Percentiles rank a stretch among this genome's conserved stretches.
Evolutionary conservation across 768 basidiomycete genomes (phyloP).

Genomic region (Mycena kentingensis): DNA sequence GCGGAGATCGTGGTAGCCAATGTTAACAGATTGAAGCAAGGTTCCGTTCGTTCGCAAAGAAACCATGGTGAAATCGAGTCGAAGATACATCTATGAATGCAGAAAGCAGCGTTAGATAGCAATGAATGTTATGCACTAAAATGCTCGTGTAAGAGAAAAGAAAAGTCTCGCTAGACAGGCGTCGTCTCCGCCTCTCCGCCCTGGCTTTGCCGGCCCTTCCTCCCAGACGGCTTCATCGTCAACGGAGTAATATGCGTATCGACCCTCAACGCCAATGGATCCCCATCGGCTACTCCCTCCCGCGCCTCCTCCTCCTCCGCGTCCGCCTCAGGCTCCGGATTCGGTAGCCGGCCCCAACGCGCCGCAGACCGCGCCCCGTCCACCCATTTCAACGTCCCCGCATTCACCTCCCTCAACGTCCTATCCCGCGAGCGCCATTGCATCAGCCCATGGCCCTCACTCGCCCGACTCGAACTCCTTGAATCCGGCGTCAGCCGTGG

Average conservation of each 20-base stretch:
- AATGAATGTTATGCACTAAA: conserved; percentile 15
- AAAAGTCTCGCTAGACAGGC: conserved; percentile 36
- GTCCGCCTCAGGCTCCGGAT: too few relatives aligned
- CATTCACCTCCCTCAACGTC: conserved; percentile 61
- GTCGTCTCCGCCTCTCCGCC: conserved; percentile 40
- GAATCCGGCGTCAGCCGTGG: conserved; percentile 29
- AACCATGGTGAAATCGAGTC: background rate
- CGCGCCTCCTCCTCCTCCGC: conserved; percentile 47
- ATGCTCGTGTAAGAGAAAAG: conserved; percentile 1
- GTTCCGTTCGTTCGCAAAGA: background rate
- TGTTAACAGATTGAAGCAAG: background rate
- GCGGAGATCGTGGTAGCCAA: background rate
- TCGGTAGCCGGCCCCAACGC: conserved; percentile 57
- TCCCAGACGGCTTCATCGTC: conserved; percentile 63
- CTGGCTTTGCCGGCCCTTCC: conserved; percentile 56
- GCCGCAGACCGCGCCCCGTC: conserved; percentile 64
- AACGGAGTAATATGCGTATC: conserved; percentile 58
- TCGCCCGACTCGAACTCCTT: conserved; percentile 43
- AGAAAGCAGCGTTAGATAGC: conserved; percentile 13
- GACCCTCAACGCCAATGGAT: conserved; percentile 37
- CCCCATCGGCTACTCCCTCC: conserved; percentile 37
- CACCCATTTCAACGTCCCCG: conserved; percentile 66
- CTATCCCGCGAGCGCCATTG: conserved; percentile 61
- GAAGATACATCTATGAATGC: conserved; percentile 8
- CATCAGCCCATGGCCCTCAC: conserved; percentile 43